phyloP scores from a whole-genome alignment of 1,284 basidiomycete genomes.

The Ustilago nuda region DNA sequence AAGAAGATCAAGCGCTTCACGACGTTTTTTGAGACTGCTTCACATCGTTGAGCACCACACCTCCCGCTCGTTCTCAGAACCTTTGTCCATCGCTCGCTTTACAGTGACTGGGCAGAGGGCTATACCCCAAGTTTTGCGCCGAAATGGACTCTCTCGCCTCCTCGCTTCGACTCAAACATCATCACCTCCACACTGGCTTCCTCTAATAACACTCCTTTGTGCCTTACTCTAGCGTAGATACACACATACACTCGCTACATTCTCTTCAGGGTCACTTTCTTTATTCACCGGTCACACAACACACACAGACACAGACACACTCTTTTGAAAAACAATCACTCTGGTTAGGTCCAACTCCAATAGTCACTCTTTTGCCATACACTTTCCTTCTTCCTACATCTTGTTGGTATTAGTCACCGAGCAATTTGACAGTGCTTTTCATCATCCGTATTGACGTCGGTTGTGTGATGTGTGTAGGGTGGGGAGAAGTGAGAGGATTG shows the following conservation, averaged over 20 bases:
- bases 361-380: conserved; percentile 27
- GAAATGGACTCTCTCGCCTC: not conserved
- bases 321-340: conserved; percentile 7
- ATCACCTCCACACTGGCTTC: not conserved
- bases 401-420: conserved; percentile 1
- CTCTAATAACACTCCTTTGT: conserved; percentile 1
- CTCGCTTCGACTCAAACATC: not conserved
- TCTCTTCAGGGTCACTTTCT: not conserved
- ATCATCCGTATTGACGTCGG: not conserved
- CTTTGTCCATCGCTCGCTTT: conserved; percentile 16
- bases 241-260: conserved; percentile 7
- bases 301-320: not conserved
- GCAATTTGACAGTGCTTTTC: conserved; percentile 8
- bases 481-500: not conserved
- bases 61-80: not conserved
- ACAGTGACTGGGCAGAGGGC: conserved; percentile 22
- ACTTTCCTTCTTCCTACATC: not conserved
- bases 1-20: conserved; percentile 62
- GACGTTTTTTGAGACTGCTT: conserved; percentile 48
- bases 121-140: conserved; percentile 25
- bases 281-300: conserved; percentile 1
- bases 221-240: too few species aligned
- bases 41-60: conserved; percentile 24
- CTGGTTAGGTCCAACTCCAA: conserved; percentile 32
- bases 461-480: not conserved